Conservation (phyloP, 148 eudicot genomes). For the Oxyria digyna region DNA sequence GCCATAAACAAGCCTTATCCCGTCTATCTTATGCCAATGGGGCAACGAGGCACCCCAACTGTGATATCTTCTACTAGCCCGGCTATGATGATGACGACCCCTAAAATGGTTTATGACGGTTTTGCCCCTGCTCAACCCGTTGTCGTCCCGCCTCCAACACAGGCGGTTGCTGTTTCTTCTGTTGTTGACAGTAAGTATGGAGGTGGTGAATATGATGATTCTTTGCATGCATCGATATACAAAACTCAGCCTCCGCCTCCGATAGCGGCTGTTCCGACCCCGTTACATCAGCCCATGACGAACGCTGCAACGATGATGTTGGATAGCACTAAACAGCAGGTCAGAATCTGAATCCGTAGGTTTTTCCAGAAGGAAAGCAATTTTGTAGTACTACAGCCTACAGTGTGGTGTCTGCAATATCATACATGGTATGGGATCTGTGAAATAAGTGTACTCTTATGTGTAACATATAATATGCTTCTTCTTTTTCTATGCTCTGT, state of each 20-base stretch:
- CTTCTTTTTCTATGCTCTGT: neutral
- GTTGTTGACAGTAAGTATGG: neutral
- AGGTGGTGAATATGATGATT: conserved; percentile 2
- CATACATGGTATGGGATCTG: neutral
- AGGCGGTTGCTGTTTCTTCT: conserved; percentile 2
- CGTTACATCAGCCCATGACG: too few relatives aligned
- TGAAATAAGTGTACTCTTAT: neutral
- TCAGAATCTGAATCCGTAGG: neutral
- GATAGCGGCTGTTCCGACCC: neutral
- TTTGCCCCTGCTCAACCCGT: conserved; percentile 1
- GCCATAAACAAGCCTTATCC: conserved; percentile 1
- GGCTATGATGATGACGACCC: neutral
- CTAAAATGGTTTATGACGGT: conserved; percentile 3
- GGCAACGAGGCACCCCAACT: conserved; percentile 1
- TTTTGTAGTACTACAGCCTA: neutral
- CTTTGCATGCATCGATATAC: conserved; percentile 8
- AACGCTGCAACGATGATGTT: too few relatives aligned
- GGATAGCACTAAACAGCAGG: conserved; percentile 4
- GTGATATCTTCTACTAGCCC: neutral
- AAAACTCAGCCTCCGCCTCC: conserved; percentile 7
- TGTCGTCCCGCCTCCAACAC: neutral
- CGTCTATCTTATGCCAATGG: conserved; percentile 3
- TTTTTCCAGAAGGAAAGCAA: neutral
- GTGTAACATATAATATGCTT: conserved; percentile 3
- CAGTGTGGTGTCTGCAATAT: neutral